Percentiles rank a stretch among this genome's conserved stretches.
Evolutionary conservation across 2,329 filamentous ascomycete species (phyloP).

Genomic region (Aspergillus pseudonomiae): DNA sequence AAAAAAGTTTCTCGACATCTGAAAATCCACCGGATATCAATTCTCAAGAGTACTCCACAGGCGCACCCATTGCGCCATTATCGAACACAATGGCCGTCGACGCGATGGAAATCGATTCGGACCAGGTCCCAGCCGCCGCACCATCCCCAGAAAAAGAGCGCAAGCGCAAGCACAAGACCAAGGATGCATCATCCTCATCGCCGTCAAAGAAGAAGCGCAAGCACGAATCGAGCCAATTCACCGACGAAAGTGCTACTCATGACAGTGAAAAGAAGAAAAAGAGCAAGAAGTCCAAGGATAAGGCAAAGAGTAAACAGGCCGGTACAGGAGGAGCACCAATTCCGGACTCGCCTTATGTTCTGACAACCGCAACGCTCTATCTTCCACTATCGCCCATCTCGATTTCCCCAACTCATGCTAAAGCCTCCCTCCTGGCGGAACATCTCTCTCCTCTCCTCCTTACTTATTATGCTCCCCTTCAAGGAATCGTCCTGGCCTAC

Average conservation of each 20-base stretch:
- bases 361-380: slow-evolving; percentile 76
- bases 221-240: slow-evolving; percentile 32
- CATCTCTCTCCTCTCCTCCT: slow-evolving; percentile 66
- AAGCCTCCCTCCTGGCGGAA: slow-evolving; percentile 62
- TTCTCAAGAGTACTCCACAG: slow-evolving; percentile 4
- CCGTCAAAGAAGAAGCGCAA: slow-evolving; percentile 46
- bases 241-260: slow-evolving; percentile 26
- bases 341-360: slow-evolving; percentile 70
- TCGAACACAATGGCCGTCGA: slow-evolving; percentile 39
- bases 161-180: slow-evolving; percentile 50
- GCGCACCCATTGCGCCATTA: slow-evolving; percentile 16
- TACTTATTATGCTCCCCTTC: slow-evolving; percentile 63
- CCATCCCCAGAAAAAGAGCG: slow-evolving; percentile 39
- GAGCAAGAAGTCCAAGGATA: slow-evolving; percentile 37
- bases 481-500: slow-evolving; percentile 61
- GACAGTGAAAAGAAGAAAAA: slow-evolving; percentile 24
- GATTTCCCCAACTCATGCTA: slow-evolving; percentile 54
- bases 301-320: slow-evolving; percentile 39
- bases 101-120: slow-evolving; percentile 44
- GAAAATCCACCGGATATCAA: slow-evolving; percentile 5
- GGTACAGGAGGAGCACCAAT: slow-evolving; percentile 22
- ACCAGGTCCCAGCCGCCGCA: slow-evolving; percentile 22
- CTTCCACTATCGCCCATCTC: slow-evolving; percentile 62
- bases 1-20: slow-evolving; percentile 27
- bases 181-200: slow-evolving; percentile 43